Base-by-base conservation (phyloP, 805 yeast genomes). In the Wickerhamiella occidentalis region DNA sequence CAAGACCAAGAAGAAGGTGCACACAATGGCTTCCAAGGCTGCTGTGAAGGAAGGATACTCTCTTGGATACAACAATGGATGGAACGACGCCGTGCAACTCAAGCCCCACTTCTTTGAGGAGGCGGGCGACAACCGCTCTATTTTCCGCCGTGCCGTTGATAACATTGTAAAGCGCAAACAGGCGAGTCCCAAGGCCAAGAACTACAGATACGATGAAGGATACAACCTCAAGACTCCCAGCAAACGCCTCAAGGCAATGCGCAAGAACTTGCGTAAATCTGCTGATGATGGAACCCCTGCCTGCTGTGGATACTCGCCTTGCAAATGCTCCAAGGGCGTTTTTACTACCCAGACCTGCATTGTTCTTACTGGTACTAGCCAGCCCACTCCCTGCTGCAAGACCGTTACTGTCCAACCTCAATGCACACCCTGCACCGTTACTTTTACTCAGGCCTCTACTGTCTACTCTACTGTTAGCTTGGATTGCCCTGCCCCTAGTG, bases 41-140 rank as follows among this genome's bases (percentile, higher is more conserved):
- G 49, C 29, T 19, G 30, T 21, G 51, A 50, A 15, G 54, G 57
- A 7, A 52, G 40, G 45, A 35, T 49, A 49, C 45, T 44, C 29
- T 19, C 23, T 43, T 9, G 51, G 51, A 2, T 49, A 45, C 29
- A 11, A 21, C 6, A 45, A 41, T n/a, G 58, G 58, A 17, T 56
- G 50, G 51, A 38, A 47, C 17, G 57, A 56, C 25, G 57, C 53
- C 6, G 55, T 49, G 9, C 30, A 15, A 6, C 42, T 29, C 15
- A 15, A 40, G 26, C 29, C 41, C 12, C 48, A 47, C 13, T 21
- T 15, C 18, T 40, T 49, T 8, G 23, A 29, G 28, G 19, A 25
- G 2, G 5, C 28, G 7, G 8, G 8, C 26, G 23, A 18, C 3
- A 35, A n/a, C 21, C 43, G 23, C 35, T 11, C 19, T 17, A 28